These are phyloP conservation scores for Wickerhamiella azymoides DNA, from an alignment of 805 yeast genomes.

Conservation along the genomic window DNA sequence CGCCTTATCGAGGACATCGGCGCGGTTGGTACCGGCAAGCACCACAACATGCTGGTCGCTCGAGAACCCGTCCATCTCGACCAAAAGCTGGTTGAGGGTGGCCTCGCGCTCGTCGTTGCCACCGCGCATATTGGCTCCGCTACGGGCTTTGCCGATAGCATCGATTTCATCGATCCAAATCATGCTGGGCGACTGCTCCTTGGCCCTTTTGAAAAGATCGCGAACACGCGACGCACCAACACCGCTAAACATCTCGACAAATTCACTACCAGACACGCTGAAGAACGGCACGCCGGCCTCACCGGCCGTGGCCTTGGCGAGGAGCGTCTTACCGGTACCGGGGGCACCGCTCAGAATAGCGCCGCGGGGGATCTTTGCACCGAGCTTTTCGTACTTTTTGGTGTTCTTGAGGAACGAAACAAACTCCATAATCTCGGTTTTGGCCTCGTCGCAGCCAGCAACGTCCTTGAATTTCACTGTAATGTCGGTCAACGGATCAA, in stretches of 20 bases:
- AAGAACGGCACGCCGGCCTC: slow-evolving; percentile 91
- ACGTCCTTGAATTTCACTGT: slow-evolving; percentile 76
- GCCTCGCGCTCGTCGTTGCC: slow-evolving; percentile 89
- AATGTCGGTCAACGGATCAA: slow-evolving; percentile 72
- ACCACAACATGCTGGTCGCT: slow-evolving; percentile 85
- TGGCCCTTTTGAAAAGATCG: slow-evolving; percentile 78
- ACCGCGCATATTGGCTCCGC: slow-evolving; percentile 41
- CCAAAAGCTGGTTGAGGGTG: slow-evolving; percentile 79
- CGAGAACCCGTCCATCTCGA: slow-evolving; percentile 91
- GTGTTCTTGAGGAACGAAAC: slow-evolving; percentile 82
- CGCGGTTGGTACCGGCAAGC: slow-evolving; percentile 86
- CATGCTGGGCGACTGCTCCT: slow-evolving; percentile 81
- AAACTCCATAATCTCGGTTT: slow-evolving; percentile 90
- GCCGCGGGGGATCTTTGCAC: slow-evolving; percentile 92
- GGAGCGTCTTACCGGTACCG: slow-evolving; percentile 88
- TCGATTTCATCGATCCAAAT: slow-evolving; percentile 90
- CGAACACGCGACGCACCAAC: slow-evolving; percentile 93
- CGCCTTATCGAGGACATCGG: slow-evolving; percentile 82
- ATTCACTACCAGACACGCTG: slow-evolving; percentile 86
- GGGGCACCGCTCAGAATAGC: slow-evolving; percentile 92
- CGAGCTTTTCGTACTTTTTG: slow-evolving; percentile 65
- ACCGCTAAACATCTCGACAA: slow-evolving; percentile 95
- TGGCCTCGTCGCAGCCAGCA: slow-evolving; percentile 91
- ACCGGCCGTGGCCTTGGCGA: slow-evolving; percentile 94
- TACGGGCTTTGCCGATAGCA: slow-evolving; percentile 82